A percentile compares a stretch with the other conserved stretches of the same genome.
phyloP scores from a whole-genome alignment of 1,139 yeast species.

The Hyphopichia burtonii region DNA sequence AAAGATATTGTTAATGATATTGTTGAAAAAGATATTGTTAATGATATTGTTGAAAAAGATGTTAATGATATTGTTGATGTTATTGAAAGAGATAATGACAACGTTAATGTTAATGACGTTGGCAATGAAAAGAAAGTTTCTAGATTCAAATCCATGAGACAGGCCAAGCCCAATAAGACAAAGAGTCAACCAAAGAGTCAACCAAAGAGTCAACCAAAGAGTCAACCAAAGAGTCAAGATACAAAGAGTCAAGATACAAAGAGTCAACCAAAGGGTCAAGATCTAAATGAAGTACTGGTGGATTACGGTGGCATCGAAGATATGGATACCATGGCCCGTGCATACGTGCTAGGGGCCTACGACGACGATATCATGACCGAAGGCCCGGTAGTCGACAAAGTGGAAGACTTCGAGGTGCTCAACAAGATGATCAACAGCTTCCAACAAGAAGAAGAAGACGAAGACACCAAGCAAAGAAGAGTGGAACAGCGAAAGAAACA shows the following conservation, averaged over 20 bases:
- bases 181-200: no score
- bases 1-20: no score
- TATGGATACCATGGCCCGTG: slow-evolving; percentile 58
- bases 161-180: no score
- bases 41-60: no score
- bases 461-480: slow-evolving; percentile 7
- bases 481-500: neutral
- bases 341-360: slow-evolving; percentile 57
- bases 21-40: no score
- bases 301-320: slow-evolving; percentile 45
- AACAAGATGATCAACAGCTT: slow-evolving; percentile 48
- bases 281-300: slow-evolving; percentile 14
- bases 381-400: slow-evolving; percentile 55
- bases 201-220: no score
- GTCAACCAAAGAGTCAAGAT: neutral
- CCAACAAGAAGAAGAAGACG: slow-evolving; percentile 18
- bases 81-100: no score
- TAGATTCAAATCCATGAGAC: slow-evolving; percentile 4
- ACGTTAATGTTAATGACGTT: no score
- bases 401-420: slow-evolving; percentile 55
- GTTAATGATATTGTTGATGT: no score
- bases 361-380: slow-evolving; percentile 59
- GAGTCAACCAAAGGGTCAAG: neutral
- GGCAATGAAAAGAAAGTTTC: slow-evolving; percentile 3
- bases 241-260: neutral